These are phyloP conservation scores for Russula virescens DNA, from an alignment of 768 basidiomycete species.

Conservation along the genomic window DNA sequence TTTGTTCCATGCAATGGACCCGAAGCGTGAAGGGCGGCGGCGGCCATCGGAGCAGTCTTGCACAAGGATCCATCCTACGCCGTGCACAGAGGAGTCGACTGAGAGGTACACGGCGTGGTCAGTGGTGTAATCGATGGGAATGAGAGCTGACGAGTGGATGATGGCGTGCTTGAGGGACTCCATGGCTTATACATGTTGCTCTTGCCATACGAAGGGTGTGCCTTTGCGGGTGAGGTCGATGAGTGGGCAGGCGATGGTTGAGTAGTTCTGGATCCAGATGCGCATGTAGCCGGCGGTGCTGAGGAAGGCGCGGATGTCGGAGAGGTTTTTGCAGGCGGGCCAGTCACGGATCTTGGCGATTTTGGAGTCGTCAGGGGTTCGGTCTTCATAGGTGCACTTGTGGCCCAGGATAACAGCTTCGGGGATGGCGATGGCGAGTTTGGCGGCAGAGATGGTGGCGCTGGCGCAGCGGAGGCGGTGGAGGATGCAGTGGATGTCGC, in stretches of 20 bases:
- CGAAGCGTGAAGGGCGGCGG: conserved; percentile 32
- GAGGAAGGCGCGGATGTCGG: too few relatives aligned
- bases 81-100: not conserved
- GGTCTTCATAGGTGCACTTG: conserved; percentile 34
- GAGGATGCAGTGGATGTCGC: too few relatives aligned
- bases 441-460: too few relatives aligned
- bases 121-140: too few relatives aligned
- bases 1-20: conserved; percentile 37
- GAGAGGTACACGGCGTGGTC: too few relatives aligned
- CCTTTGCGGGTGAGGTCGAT: conserved; percentile 26
- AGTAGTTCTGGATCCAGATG: conserved; percentile 27
- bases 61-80: conserved; percentile 20
- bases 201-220: not conserved
- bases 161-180: too few relatives aligned
- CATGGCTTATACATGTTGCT: too few relatives aligned
- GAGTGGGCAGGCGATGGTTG: conserved; percentile 19
- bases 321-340: too few relatives aligned
- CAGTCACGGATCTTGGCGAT: too few relatives aligned
- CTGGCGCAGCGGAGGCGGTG: too few relatives aligned
- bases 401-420: conserved; percentile 31
- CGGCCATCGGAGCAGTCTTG: conserved; percentile 7
- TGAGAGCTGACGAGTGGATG: too few relatives aligned
- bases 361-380: not conserved
- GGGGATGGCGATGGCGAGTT: not conserved
- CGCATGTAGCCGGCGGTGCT: conserved; percentile 6